phyloP scores from a whole-genome alignment of 2,329 filamentous ascomycete genomes.

The Fusarium sp. region DNA sequence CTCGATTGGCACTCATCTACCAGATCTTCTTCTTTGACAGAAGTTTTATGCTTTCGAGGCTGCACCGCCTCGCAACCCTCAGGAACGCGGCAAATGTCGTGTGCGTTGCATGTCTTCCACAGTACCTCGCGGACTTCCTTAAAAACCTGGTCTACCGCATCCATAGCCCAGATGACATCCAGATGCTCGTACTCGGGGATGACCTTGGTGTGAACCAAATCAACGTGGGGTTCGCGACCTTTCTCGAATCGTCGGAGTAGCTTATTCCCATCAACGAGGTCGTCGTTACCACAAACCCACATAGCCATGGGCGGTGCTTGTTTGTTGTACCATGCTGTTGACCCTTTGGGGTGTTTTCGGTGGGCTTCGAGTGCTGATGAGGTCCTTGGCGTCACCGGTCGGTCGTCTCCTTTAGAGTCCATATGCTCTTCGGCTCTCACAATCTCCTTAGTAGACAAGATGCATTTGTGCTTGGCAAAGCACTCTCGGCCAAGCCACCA shows the following conservation, averaged over 20 bases:
- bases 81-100: slow-evolving; percentile 72
- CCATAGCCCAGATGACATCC: slow-evolving; percentile 95
- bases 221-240: slow-evolving; percentile 84
- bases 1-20: slow-evolving; percentile 45
- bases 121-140: slow-evolving; percentile 83
- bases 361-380: slow-evolving; percentile 52
- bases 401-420: slow-evolving; percentile 60
- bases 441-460: slow-evolving; percentile 82
- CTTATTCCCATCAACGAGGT: slow-evolving; percentile 84
- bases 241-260: slow-evolving; percentile 80
- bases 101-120: slow-evolving; percentile 78
- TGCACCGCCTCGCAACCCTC: slow-evolving; percentile 69
- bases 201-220: slow-evolving; percentile 83
- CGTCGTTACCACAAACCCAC: slow-evolving; percentile 87
- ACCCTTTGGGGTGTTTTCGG: slow-evolving; percentile 59
- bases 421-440: slow-evolving; percentile 71
- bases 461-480: slow-evolving; percentile 84
- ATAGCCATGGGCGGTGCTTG: slow-evolving; percentile 85
- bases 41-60: slow-evolving; percentile 52
- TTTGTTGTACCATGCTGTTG: slow-evolving; percentile 84
- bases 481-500: slow-evolving; percentile 95
- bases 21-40: slow-evolving; percentile 9
- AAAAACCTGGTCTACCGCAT: slow-evolving; percentile 85
- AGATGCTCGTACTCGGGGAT: slow-evolving; percentile 93
- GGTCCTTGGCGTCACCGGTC: slow-evolving; percentile 39